Evolutionary conservation across 495 filamentous ascomycete species (phyloP), one percentile per base, ranked within the genome.

Genomic region (Platismatia glauca): DNA sequence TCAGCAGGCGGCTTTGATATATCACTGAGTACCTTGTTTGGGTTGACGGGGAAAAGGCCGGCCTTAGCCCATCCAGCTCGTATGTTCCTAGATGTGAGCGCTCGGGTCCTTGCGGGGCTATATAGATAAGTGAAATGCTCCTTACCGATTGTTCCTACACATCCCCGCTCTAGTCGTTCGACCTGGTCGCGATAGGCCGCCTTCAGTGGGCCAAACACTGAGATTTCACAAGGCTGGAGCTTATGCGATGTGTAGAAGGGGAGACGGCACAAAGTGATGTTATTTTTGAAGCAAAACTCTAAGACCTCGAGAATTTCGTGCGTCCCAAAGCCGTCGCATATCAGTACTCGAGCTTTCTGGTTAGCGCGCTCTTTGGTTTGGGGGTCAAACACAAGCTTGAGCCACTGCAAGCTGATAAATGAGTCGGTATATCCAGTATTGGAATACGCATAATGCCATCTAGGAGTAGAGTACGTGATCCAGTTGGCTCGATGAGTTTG

Each of bases 11-110:
- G 67, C 65, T 66, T 69, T 61, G 67, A 62, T 59, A 38, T 69
- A 33, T 50, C 35, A 66, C 67, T 64, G 50, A 76, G 74, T 5
- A 74, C 71, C 64, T 69, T 71, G 35, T 73, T 68, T 53, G 68
- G 67, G 58, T 76, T 70, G 63, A 73, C 72, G 43, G 67, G 71
- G 58, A 74, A 70, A 60, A 76, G 67, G 60, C 72, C 67, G 63
- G 44, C 64, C 58, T 55, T 68, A 33, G 68, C 70, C 61, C 43
- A 76, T 22, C 39, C 72, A 6, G 73, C 67, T 24, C 11, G 65
- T 41, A 75, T 76, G 66, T 76, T 76, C 55, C 63, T 70, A 35
- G 59, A 44, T 24, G 71, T 72, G 22, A 74, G 68, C 55, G 70
- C 70, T 50, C 55, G 70, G 53, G 67, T 57, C 48, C 70, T 68